Evolutionary conservation across 202 grass and related monocot species (phyloP), one percentile per base, ranked within the genome.

Genomic region (Saccharum hybrid): DNA sequence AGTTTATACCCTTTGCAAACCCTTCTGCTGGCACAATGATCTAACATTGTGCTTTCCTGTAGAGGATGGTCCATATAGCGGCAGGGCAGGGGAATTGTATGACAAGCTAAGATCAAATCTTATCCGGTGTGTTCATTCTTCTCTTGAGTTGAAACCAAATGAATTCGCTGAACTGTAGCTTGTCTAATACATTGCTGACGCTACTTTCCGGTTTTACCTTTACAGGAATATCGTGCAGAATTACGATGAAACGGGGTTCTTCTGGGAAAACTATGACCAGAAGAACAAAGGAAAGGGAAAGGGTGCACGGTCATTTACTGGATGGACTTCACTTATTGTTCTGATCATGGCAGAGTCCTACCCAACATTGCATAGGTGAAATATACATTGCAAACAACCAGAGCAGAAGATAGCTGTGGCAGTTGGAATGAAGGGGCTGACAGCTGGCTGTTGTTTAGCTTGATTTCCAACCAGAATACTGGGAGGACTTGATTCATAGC

Each of bases 261-360:
- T 98, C 80, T 98, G 92, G 92, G 96, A 96, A 82, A 94, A 96
- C 49, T 98, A 90, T 46, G 90, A 98, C 81, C 93, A 98, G 76
- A 85, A 85, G 77, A 95, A 90, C 79, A 92, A 85, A 77, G 96
- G 96, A 37, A 94, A 89, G 71, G 96, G 96, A 65, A 91, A 98
- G 86, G 96, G 96, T 60, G 83, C 87, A 43, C 84, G 93, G 48
- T 90, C 93, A 4, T 98, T 98, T 75, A 98, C 96, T 34, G 96
- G 96, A 31, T 98, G 96, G 93, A 98, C 89, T 38, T 92, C 96
- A 8, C 91, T 98, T 42, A 2, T 98, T 43, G 89, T 98, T 79
- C 79, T 98, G 68, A 98, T 96, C 76, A 92, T 98, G 96, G 63
- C 83, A 0, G 91, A 98, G 79, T 88, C 96, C 64, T 96, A 96